Conservation (phyloP, 495 filamentous ascomycete genomes). For the Daldinia caldariorum region DNA sequence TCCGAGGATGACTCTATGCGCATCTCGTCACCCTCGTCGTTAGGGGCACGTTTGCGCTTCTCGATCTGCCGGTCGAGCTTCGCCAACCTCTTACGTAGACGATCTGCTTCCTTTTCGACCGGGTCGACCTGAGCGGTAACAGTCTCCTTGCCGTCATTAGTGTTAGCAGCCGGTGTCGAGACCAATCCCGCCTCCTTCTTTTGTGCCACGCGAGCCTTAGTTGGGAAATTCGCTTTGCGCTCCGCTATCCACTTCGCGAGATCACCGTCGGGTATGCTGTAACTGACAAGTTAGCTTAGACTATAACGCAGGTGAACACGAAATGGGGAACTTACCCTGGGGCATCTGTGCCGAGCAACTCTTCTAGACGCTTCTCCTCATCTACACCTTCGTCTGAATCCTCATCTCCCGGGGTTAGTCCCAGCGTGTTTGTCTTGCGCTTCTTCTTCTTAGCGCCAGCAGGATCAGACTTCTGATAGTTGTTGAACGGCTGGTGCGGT, state of each 20-base stretch:
- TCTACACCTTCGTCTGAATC: conserved; percentile 77
- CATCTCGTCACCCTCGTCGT: conserved; percentile 67
- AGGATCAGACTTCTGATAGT: conserved; percentile 70
- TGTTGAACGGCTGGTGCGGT: conserved; percentile 49
- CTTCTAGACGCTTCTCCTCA: conserved; percentile 77
- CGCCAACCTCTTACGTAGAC: conserved; percentile 60
- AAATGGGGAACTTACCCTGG: conserved; percentile 54
- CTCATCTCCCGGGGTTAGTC: conserved; percentile 78
- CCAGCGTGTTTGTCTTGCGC: conserved; percentile 79
- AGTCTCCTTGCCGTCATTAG: conserved; percentile 42
- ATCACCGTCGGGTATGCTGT: conserved; percentile 65
- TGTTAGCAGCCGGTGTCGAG: conserved; percentile 30
- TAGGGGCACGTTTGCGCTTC: conserved; percentile 66
- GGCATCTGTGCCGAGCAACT: conserved; percentile 60
- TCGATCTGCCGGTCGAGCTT: conserved; percentile 62
- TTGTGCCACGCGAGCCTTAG: conserved; percentile 67
- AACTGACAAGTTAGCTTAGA: conserved; percentile 42
- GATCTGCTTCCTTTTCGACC: conserved; percentile 59
- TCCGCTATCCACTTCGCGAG: conserved; percentile 83
- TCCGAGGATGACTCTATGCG: conserved; percentile 50
- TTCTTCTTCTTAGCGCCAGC: conserved; percentile 77
- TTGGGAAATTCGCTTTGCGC: conserved; percentile 80
- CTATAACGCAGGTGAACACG: conserved; percentile 15
- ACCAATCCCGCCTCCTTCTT: conserved; percentile 53
- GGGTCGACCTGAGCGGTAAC: conserved; percentile 48